Base-by-base conservation (phyloP, 345 rosid genomes). In the Lagerstroemia speciosa region DNA sequence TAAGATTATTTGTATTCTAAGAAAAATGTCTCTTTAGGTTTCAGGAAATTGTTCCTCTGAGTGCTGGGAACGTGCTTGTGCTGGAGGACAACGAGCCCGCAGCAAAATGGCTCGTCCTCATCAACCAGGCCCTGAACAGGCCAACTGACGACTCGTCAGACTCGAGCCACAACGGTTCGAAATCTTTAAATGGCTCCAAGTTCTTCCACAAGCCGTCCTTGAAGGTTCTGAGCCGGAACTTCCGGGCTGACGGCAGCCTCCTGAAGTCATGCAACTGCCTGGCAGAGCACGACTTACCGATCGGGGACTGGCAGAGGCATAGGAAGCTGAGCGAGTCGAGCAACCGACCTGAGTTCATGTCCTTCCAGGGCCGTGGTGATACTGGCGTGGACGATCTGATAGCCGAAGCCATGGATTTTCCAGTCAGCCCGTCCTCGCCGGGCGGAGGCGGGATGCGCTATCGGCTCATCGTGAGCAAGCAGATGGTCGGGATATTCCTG, bases 81-180 rank as follows among this genome's bases (percentile, higher is more conserved):
- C 82, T 74, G 37, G 99, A 91, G 78, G 99, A 94, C 80, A 94
- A 89, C 30, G 99, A 94, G 68, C 99, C 98, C 0, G 98, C 99
- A 1, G 95, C 93, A 33, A 94, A 86, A 82, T 94, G 99, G 99
- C 82, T 94, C 16, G 80, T 87, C 73, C 77, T 94, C 2, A 91
- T 94, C 76, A 83, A 83, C 75, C 97, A 89, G 75, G 84, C 97
- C 63, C 87, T 94, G 27, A 91, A 94, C 82, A 84, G 78, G 64
- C 87, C 89, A 0, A 66, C 36, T 22, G 69, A 77, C 30, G 73
- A 77, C 32, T 66, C 76, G 36, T 69, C 67, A 60, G 75, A 86
- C 6, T 69, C 81, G 7, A 64, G 66, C 73, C 76, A 77, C 37
- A 53, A 53, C 10, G 78, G 70, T 50, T 73, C 84, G 32, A 80